Evolutionary conservation across 257 asterid species (phyloP), one percentile per base, ranked within the genome.

Genomic region (Gentiana dahurica): DNA sequence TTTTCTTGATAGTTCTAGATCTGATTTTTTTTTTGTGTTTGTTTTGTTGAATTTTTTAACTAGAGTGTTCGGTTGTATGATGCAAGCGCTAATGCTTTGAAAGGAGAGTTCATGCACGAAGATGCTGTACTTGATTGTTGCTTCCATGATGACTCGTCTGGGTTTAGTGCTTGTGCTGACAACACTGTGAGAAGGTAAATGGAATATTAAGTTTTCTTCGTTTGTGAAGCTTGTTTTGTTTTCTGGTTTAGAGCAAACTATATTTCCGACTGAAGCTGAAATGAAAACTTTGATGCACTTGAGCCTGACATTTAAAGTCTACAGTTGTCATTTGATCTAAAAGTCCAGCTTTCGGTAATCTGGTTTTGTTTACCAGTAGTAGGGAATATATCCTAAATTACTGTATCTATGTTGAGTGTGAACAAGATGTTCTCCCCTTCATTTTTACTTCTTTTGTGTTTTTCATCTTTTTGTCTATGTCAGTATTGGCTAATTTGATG

Each of bases 61-160:
- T 63, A 86, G 95, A 83, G 77, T 58, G 94, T 83, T 52, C 82
- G 89, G 6, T 51, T 89, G 86, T 91, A 91, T 46, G 98, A 91
- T 72, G 98, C 95, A 49, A 85, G 92, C 54, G 90, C 82, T n/a
- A 79, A 91, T 81, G 75, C 72, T 36, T 68, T 87, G 59, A 79
- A 68, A 77, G 95, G 95, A 12, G 94, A 85, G 77, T 91, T 87
- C 65, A 63, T 76, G 83, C 96, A 85, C 67, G 94, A 89, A 33
- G 94, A 89, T 35, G 67, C 94, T 1, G 95, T 85, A 55, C 84
- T 89, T 0, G 97, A 89, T 68, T 89, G 97, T 55, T 89, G 97
- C 70, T 89, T 89, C 79, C 95, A 86, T 12, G 97, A 86, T 4
- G 97, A 89, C 65, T 69, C 95, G 4, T 89, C 97, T 0, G 98